These are phyloP conservation scores for Lentinula aciculospora DNA, from an alignment of 768 basidiomycete genomes.

Conservation along the genomic window DNA sequence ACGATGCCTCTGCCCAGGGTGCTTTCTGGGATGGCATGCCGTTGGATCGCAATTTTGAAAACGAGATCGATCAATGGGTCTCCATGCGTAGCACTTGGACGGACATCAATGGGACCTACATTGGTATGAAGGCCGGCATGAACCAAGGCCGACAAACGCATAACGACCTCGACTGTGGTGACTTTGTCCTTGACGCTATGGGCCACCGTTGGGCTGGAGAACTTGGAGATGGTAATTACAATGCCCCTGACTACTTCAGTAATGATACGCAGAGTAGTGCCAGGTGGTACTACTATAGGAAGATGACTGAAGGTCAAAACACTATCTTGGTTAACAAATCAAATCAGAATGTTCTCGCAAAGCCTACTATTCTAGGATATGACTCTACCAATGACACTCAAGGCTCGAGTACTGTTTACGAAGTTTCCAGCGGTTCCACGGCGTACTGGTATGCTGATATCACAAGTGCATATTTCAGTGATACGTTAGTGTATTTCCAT, in stretches of 20 bases:
- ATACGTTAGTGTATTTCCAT: constrained; percentile 58
- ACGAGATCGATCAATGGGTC: constrained; percentile 74
- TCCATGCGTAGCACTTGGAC: constrained; percentile 94
- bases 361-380: constrained; percentile 50
- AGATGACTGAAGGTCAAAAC: constrained; percentile 97
- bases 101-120: constrained; percentile 72
- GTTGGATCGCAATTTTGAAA: constrained; percentile 80
- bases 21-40: constrained; percentile 89
- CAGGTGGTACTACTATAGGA: constrained; percentile 93
- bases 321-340: constrained; percentile 68
- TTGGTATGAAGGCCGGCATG: constrained; percentile 85
- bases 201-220: constrained; percentile 95
- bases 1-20: constrained; percentile 74
- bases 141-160: constrained; percentile 87
- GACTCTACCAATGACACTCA: constrained; percentile 55
- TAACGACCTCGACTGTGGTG: constrained; percentile 90
- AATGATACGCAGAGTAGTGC: constrained; percentile 60
- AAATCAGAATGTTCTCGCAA: constrained; percentile 77
- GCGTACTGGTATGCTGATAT: constrained; percentile 82
- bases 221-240: constrained; percentile 84
- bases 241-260: constrained; percentile 68
- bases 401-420: constrained; percentile 78
- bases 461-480: constrained; percentile 61
- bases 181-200: constrained; percentile 92
- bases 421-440: constrained; percentile 57